A percentile compares a stretch with the other conserved stretches of the same genome.
Evolutionary conservation across 2,329 filamentous ascomycete species (phyloP).

Genomic region (Cercospora zeina): DNA sequence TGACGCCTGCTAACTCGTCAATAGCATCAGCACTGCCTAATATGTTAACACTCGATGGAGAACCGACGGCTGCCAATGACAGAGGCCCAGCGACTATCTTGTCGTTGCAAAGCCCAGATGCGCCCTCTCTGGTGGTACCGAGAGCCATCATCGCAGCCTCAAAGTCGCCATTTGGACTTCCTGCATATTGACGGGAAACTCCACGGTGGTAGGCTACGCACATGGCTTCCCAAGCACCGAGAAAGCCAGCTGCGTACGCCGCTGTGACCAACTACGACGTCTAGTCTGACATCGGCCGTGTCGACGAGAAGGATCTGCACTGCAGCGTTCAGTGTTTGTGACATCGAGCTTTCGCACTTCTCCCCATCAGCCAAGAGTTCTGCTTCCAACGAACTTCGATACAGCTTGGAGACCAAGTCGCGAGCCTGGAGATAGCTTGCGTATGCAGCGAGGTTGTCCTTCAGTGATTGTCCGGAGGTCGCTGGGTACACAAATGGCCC

Average conservation of each 20-base stretch:
- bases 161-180: too few relatives aligned
- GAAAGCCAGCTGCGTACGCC: constrained; percentile 32
- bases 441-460: too few relatives aligned
- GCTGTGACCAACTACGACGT: constrained; percentile 36
- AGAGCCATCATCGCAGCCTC: not conserved
- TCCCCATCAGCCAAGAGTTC: not conserved
- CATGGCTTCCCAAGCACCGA: constrained; percentile 25
- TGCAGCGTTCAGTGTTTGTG: constrained; percentile 22
- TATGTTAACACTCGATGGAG: constrained; percentile 46
- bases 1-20: not conserved
- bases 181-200: too few relatives aligned
- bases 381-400: not conserved
- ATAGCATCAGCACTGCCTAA: constrained; percentile 43
- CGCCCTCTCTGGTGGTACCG: not conserved
- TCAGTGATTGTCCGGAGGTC: too few relatives aligned
- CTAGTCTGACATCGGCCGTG: constrained; percentile 26
- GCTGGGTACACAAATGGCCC: not conserved
- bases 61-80: constrained; percentile 39
- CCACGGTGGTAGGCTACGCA: constrained; percentile 25
- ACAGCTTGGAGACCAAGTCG: not conserved
- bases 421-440: not conserved
- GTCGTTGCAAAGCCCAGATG: not conserved
- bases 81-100: too few relatives aligned
- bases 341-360: not conserved
- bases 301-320: constrained; percentile 19